These are phyloP conservation scores for Mucor lusitanicus DNA, from an alignment of 371 early-diverging fungal genomes.

Conservation along the genomic window DNA sequence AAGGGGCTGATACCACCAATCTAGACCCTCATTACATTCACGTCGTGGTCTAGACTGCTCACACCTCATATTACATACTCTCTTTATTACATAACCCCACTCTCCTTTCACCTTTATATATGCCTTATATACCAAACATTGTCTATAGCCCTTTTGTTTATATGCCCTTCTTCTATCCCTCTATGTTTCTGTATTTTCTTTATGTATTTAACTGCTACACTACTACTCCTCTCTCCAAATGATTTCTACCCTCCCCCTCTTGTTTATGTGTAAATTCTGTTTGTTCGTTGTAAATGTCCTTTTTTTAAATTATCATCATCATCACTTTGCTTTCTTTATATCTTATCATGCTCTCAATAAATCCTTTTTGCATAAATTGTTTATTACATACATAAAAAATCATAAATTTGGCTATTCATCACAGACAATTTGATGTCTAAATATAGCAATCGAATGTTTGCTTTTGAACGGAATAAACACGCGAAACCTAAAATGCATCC, in stretches of 20 bases:
- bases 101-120: background rate
- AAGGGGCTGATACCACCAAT: background rate
- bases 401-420: background rate
- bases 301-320: background rate
- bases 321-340: background rate
- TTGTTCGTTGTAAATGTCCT: slow-evolving; percentile 12
- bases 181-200: slow-evolving; percentile 8
- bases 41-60: slow-evolving; percentile 9
- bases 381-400: background rate
- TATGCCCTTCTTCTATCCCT: background rate
- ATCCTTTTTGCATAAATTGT: background rate
- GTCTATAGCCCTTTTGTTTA: slow-evolving; percentile 3
- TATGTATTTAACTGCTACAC: background rate
- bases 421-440: background rate
- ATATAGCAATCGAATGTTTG: background rate
- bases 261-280: slow-evolving; percentile 7
- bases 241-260: background rate
- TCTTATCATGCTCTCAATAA: slow-evolving; percentile 4
- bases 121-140: background rate
- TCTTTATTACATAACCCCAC: background rate
- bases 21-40: slow-evolving; percentile 16
- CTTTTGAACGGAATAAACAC: background rate
- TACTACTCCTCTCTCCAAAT: background rate
- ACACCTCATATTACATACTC: background rate
- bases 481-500: background rate